Conservation (phyloP, 345 rosid genomes). For the Aquilaria sinensis region DNA sequence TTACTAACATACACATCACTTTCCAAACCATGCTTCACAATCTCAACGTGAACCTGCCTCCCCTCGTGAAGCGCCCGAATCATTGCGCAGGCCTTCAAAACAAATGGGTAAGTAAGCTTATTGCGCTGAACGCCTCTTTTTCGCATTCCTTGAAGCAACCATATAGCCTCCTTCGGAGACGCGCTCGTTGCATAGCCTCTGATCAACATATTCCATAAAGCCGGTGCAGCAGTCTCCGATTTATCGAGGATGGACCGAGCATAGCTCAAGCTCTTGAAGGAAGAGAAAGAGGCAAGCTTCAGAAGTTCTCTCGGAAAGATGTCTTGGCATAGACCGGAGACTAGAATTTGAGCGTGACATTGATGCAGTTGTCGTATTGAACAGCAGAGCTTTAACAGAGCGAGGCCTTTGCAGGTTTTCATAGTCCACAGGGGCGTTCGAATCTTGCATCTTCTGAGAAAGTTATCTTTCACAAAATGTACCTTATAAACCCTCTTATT, state of each 20-base stretch:
- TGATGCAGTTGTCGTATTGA: conserved; percentile 48
- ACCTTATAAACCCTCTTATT: too few species aligned
- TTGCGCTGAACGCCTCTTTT: conserved; percentile 46
- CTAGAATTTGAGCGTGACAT: conserved; percentile 53
- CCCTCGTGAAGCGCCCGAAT: conserved; percentile 45
- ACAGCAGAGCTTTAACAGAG: conserved; percentile 44
- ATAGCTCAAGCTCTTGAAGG: conserved; percentile 30
- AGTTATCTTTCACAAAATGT: too few species aligned
- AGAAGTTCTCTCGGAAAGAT: conserved; percentile 46
- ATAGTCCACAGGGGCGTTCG: too few species aligned
- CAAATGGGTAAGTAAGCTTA: conserved; percentile 69
- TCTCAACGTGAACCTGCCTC: conserved; percentile 59
- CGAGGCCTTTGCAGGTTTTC: conserved; percentile 23
- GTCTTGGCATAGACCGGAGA: conserved; percentile 46
- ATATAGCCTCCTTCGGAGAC: conserved; percentile 45
- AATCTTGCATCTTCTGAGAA: too few species aligned
- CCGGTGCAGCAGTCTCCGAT: conserved; percentile 32
- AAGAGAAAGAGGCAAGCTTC: conserved; percentile 43
- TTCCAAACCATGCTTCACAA: conserved; percentile 54
- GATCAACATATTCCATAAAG: conserved; percentile 60
- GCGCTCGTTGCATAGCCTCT: conserved; percentile 54
- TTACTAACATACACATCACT: conserved; percentile 60
- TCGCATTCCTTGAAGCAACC: conserved; percentile 54
- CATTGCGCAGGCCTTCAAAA: conserved; percentile 56
- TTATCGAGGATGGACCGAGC: conserved; percentile 39